These are phyloP conservation scores for Gynandropsis gynandra DNA, from an alignment of 345 rosid genomes.

Conservation along the genomic window DNA sequence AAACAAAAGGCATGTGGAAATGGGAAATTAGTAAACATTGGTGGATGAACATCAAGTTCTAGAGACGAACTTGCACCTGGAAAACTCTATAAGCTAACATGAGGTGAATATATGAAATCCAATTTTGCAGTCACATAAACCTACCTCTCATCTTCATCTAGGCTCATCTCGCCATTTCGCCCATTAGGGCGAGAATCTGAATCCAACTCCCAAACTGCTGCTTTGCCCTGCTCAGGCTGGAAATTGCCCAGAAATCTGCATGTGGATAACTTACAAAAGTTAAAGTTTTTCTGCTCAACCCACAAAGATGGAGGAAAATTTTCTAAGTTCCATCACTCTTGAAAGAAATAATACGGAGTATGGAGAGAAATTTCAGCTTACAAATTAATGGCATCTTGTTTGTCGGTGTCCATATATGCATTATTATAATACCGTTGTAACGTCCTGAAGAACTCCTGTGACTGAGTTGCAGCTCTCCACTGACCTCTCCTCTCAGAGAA, in stretches of 20 bases:
- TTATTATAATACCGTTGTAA: slow-evolving; percentile 93
- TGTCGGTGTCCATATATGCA: slow-evolving; percentile 90
- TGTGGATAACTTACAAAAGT: slow-evolving; percentile 12
- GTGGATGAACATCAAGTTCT: neutral
- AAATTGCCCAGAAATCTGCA: slow-evolving; percentile 89
- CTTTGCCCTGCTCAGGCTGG: slow-evolving; percentile 67
- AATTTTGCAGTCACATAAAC: slow-evolving; percentile 19
- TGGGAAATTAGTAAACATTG: slow-evolving; percentile 7
- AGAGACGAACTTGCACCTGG: slow-evolving; percentile 1
- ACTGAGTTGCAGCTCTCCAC: slow-evolving; percentile 98
- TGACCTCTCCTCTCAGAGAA: slow-evolving; percentile 92
- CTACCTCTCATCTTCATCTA: slow-evolving; percentile 64
- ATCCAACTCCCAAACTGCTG: slow-evolving; percentile 75
- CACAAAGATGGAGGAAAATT: neutral
- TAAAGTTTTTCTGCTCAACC: neutral
- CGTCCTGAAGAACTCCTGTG: slow-evolving; percentile 96
- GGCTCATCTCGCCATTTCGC: slow-evolving; percentile 51
- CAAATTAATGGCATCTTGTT: slow-evolving; percentile 92
- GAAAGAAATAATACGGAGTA: slow-evolving; percentile 4
- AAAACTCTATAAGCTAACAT: neutral
- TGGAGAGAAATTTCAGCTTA: slow-evolving; percentile 35
- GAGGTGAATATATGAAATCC: neutral
- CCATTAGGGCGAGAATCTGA: slow-evolving; percentile 48
- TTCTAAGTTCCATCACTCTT: neutral
- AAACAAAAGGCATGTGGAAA: slow-evolving; percentile 1